phyloP scores from a whole-genome alignment of 495 filamentous ascomycete genomes.

The Mycothermus thermophilus region DNA sequence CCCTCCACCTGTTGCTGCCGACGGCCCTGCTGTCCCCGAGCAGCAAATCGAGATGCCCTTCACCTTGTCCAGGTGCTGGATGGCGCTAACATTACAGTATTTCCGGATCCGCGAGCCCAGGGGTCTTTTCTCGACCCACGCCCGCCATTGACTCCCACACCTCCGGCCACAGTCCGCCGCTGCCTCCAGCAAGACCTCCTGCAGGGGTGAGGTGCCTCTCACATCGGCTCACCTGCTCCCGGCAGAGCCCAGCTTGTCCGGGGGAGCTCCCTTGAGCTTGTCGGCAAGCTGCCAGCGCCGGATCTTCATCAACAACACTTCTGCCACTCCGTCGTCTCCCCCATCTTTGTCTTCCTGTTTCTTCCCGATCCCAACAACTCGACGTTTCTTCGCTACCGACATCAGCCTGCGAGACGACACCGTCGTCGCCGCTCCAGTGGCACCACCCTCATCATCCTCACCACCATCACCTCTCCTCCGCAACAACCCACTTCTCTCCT shows the following conservation, averaged over 20 bases:
- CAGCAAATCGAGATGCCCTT: too few species aligned
- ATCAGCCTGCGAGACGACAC: too few species aligned
- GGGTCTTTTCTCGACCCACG: conserved; percentile 2
- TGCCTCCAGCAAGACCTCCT: too few species aligned
- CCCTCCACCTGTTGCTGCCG: too few species aligned
- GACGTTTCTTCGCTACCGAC: too few species aligned
- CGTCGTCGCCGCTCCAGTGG: too few species aligned
- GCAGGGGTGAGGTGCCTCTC: conserved; percentile 2
- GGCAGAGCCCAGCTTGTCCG: conserved; percentile 14
- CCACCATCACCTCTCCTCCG: conserved; percentile 5
- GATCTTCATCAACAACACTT: conserved; percentile 11
- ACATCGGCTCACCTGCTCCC: conserved; percentile 4
- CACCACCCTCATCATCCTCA: conserved; percentile 2
- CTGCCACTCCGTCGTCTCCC: conserved; percentile 2
- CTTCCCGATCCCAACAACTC: not conserved
- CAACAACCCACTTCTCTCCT: conserved; percentile 20
- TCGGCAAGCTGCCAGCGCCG: conserved; percentile 12
- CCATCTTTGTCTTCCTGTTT: conserved; percentile 1
- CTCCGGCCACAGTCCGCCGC: not conserved
- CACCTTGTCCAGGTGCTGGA: too few species aligned
- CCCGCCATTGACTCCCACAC: conserved; percentile 1
- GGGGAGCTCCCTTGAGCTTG: conserved; percentile 9
- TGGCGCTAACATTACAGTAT: too few species aligned
- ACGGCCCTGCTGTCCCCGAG: too few species aligned
- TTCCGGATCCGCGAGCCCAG: conserved; percentile 1